Evolutionary conservation across 2,329 filamentous ascomycete genomes (phyloP).

Genomic region (Tolypocladium pustulatum): DNA sequence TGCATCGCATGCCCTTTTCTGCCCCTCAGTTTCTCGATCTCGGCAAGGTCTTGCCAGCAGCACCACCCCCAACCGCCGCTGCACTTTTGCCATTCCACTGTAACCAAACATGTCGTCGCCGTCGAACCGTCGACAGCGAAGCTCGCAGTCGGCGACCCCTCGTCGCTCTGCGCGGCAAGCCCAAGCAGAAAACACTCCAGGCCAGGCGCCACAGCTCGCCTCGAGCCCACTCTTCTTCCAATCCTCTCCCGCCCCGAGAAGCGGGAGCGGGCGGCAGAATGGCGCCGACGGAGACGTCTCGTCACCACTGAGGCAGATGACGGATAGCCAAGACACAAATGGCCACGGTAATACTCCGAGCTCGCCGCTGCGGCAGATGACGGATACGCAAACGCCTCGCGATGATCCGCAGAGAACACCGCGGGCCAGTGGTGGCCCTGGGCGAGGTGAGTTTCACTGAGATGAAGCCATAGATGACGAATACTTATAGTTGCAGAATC

Average conservation of each 20-base stretch:
- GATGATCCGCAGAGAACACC: conserved; percentile 56
- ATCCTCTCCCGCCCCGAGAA: conserved; percentile 29
- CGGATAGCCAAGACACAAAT: conserved; percentile 42
- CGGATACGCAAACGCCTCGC: conserved; percentile 41
- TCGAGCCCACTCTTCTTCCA: conserved; percentile 78
- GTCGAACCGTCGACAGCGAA: conserved; percentile 35
- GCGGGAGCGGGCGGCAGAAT: conserved; percentile 14
- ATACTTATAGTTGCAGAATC: conserved; percentile 51
- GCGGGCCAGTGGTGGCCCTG: conserved; percentile 48
- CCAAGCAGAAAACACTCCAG: conserved; percentile 30
- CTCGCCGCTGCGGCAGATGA: conserved; percentile 50
- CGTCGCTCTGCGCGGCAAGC: conserved; percentile 30
- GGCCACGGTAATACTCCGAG: conserved; percentile 33
- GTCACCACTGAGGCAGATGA: conserved; percentile 47
- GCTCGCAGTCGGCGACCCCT: conserved; percentile 39
- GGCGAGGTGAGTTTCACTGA: conserved; percentile 48
- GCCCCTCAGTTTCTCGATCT: conserved; percentile 9
- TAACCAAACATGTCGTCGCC: conserved; percentile 29
- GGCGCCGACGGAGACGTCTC: conserved; percentile 29
- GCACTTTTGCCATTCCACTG: neutral
- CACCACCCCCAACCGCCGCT: neutral
- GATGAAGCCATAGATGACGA: neutral
- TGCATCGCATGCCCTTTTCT: conserved; percentile 5
- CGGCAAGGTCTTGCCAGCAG: neutral
- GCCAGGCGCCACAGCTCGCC: conserved; percentile 41